Percentiles rank a stretch among this genome's conserved stretches.
phyloP scores from a whole-genome alignment of 371 early-diverging fungal genomes.

The Cokeromyces recurvatus region DNA sequence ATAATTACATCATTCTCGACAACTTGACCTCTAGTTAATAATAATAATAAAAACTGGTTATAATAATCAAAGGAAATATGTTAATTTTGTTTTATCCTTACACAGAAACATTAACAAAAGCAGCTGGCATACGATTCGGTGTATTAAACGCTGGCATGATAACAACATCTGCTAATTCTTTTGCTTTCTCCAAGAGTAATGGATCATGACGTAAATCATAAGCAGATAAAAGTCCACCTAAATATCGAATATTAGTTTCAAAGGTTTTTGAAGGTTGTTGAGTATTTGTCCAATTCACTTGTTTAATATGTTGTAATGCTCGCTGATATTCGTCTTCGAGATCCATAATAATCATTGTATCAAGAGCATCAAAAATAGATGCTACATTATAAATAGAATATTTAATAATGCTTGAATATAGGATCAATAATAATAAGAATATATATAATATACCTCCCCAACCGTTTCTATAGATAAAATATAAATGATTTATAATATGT shows the following conservation, averaged over 20 bases:
- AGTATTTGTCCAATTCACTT: constrained; percentile 30
- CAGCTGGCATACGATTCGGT: constrained; percentile 70
- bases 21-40: too few relatives aligned
- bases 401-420: constrained; percentile 20
- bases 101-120: constrained; percentile 57
- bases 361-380: constrained; percentile 81
- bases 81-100: too few relatives aligned
- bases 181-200: constrained; percentile 45
- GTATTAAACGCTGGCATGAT: constrained; percentile 49
- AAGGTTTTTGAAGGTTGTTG: constrained; percentile 47
- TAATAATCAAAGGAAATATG: too few relatives aligned
- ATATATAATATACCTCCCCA: constrained; percentile 50
- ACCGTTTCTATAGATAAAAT: constrained; percentile 27
- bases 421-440: too few relatives aligned
- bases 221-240: constrained; percentile 70
- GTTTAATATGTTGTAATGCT: constrained; percentile 58
- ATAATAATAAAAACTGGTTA: too few relatives aligned
- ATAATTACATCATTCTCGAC: too few relatives aligned
- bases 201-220: constrained; percentile 57
- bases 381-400: constrained; percentile 29
- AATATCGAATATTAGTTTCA: constrained; percentile 73
- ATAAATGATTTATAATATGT: too few relatives aligned
- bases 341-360: constrained; percentile 81
- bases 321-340: constrained; percentile 66
- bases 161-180: constrained; percentile 26